A percentile compares a stretch with the other conserved stretches of the same genome.
These are phyloP conservation scores for Melanogaster broomeanus DNA, from an alignment of 768 basidiomycete genomes.

Conservation along the genomic window DNA sequence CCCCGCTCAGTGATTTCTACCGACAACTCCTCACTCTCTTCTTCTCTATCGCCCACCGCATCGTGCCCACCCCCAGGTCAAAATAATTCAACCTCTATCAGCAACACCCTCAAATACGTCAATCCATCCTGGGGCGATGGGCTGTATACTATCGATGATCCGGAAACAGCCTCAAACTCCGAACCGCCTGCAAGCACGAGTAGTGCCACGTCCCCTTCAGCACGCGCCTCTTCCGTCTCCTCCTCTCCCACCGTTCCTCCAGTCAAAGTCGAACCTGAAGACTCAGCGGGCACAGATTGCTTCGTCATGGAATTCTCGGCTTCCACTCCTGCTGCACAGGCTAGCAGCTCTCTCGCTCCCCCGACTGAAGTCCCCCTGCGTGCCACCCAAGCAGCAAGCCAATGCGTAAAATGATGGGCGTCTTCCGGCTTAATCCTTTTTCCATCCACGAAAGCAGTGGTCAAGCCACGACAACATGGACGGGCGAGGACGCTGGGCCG, in stretches of 20 bases:
- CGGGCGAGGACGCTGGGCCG: slow-evolving; percentile 54
- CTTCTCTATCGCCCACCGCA: slow-evolving; percentile 17
- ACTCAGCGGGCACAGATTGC: slow-evolving; percentile 25
- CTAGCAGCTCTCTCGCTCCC: slow-evolving; percentile 44
- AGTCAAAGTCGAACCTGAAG: slow-evolving; percentile 35
- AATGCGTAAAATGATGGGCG: slow-evolving; percentile 78
- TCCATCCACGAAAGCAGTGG: slow-evolving; percentile 57
- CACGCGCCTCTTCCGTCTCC: slow-evolving; percentile 36
- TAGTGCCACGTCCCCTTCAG: slow-evolving; percentile 35
- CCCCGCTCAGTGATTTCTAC: slow-evolving; percentile 20
- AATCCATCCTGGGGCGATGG: slow-evolving; percentile 29
- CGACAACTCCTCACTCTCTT: slow-evolving; percentile 13
- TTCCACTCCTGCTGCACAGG: slow-evolving; percentile 32
- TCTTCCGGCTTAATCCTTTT: slow-evolving; percentile 77
- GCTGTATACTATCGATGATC: slow-evolving; percentile 35
- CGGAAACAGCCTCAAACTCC: slow-evolving; percentile 35
- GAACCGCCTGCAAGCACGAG: slow-evolving; percentile 33
- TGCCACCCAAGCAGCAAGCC: slow-evolving; percentile 70
- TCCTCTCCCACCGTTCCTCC: slow-evolving; percentile 28
- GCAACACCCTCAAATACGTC: slow-evolving; percentile 21
- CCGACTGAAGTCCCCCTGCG: slow-evolving; percentile 72
- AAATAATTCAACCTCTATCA: slow-evolving; percentile 15
- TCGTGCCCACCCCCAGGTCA: slow-evolving; percentile 16
- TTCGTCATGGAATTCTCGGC: slow-evolving; percentile 39
- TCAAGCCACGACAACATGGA: slow-evolving; percentile 45